Conservation (phyloP, 371 early-diverging fungal genomes). For the Apophysomyces trapeziformis region DNA sequence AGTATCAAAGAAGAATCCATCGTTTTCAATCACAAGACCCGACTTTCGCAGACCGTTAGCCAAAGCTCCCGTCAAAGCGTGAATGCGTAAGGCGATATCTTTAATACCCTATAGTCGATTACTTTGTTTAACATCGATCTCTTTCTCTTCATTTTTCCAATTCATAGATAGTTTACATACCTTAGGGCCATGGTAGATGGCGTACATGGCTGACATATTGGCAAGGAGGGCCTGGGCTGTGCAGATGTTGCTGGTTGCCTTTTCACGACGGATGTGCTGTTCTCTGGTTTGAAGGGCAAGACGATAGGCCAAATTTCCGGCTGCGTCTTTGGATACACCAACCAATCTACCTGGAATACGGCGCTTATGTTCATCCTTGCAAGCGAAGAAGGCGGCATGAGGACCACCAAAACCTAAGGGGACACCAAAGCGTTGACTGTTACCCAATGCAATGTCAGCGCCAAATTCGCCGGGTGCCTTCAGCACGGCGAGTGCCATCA, state of each 20-base stretch:
- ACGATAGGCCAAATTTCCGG: slow-evolving; percentile 90
- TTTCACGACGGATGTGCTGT: slow-evolving; percentile 98
- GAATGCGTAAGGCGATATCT: slow-evolving; percentile 90
- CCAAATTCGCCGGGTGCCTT: slow-evolving; percentile 95
- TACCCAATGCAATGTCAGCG: slow-evolving; percentile 96
- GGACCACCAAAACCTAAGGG: slow-evolving; percentile 98
- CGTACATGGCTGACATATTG: slow-evolving; percentile 95
- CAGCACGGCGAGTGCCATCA: slow-evolving; percentile 91
- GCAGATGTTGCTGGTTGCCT: slow-evolving; percentile 98
- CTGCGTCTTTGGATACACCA: slow-evolving; percentile 92
- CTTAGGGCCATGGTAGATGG: slow-evolving; percentile 96
- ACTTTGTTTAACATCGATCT: neutral
- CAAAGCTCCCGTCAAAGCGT: slow-evolving; percentile 82
- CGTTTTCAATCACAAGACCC: slow-evolving; percentile 78
- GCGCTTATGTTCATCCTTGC: slow-evolving; percentile 90
- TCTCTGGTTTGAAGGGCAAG: slow-evolving; percentile 96
- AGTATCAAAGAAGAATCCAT: slow-evolving; percentile 91
- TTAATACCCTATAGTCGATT: slow-evolving; percentile 66
- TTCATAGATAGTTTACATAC: slow-evolving; percentile 23
- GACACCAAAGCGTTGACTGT: slow-evolving; percentile 96
- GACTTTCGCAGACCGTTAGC: slow-evolving; percentile 73
- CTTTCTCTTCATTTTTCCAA: neutral
- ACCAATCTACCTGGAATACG: slow-evolving; percentile 95
- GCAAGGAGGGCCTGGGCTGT: slow-evolving; percentile 95
- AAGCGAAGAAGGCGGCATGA: slow-evolving; percentile 98